Percentiles rank a stretch among this genome's conserved stretches.
These are phyloP conservation scores for Cordyceps pruinosa DNA, from an alignment of 2,329 filamentous ascomycete species.

Conservation along the genomic window DNA sequence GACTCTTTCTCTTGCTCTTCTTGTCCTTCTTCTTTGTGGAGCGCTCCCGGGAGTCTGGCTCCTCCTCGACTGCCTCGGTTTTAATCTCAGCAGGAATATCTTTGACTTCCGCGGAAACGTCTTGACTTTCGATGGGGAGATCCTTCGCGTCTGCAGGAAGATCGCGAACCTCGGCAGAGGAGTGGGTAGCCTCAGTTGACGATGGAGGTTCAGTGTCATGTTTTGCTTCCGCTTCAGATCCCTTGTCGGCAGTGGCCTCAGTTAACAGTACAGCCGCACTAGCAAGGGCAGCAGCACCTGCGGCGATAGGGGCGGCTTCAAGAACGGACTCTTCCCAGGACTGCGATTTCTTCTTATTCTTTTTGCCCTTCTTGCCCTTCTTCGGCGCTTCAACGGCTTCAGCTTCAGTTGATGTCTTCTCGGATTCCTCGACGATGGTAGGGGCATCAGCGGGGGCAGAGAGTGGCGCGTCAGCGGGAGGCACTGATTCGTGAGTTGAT, in stretches of 20 bases:
- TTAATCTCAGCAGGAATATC: not conserved
- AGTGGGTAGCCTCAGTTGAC: not conserved
- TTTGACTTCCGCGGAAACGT: not conserved
- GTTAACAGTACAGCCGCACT: not conserved
- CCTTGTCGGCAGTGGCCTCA: not conserved
- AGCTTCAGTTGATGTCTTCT: constrained; percentile 1
- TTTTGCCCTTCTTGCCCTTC: constrained; percentile 20
- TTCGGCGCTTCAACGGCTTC: constrained; percentile 3
- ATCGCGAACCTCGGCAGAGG: not conserved
- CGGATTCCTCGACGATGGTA: not conserved
- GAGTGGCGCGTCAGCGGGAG: not conserved
- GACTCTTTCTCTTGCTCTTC: constrained; percentile 14
- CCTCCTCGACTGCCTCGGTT: constrained; percentile 1
- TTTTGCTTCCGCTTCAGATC: constrained; percentile 5
- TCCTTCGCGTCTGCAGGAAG: not conserved
- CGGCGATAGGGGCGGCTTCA: not conserved
- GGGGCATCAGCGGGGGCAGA: not conserved
- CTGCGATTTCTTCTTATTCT: constrained; percentile 16
- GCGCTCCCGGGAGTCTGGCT: constrained; percentile 13
- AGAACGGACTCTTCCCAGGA: constrained; percentile 6
- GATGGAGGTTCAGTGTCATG: not conserved
- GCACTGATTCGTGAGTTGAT: not conserved
- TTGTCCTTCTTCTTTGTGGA: constrained; percentile 16
- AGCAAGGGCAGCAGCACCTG: not conserved
- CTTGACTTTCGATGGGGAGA: not conserved